Conservation (phyloP, 805 yeast genomes). For the Wickerhamomyces bovis region DNA sequence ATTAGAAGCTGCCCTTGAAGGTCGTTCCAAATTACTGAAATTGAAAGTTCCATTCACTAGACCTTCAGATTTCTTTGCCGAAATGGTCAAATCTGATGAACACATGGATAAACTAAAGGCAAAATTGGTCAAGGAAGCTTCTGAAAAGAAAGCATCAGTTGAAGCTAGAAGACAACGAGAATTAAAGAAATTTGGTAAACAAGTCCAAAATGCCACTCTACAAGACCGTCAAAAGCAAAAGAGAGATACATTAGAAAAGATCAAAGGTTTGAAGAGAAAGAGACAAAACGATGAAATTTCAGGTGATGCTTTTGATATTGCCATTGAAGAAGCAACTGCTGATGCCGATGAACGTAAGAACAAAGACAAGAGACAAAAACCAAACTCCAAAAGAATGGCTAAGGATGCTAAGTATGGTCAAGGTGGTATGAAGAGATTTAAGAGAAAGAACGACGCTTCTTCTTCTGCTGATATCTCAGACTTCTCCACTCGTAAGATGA, state of each 20-base stretch:
- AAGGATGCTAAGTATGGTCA: constrained; percentile 69
- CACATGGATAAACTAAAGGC: constrained; percentile 92
- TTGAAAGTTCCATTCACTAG: constrained; percentile 83
- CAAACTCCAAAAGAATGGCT: constrained; percentile 61
- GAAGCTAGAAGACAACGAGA: constrained; percentile 93
- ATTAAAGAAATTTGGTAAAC: constrained; percentile 94
- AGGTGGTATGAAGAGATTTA: constrained; percentile 75
- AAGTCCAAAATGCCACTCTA: constrained; percentile 88
- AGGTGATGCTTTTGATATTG: constrained; percentile 78
- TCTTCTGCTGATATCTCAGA: constrained; percentile 63
- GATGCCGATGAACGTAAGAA: constrained; percentile 34
- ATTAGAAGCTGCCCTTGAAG: constrained; percentile 71
- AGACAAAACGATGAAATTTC: constrained; percentile 70
- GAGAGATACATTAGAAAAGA: constrained; percentile 82
- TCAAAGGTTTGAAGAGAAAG: constrained; percentile 86
- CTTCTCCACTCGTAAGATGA: constrained; percentile 49
- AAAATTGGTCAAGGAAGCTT: constrained; percentile 72
- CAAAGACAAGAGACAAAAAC: constrained; percentile 42
- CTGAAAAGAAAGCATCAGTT: constrained; percentile 83
- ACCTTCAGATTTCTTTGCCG: constrained; percentile 95
- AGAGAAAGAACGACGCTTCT: constrained; percentile 65
- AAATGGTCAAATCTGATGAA: constrained; percentile 96
- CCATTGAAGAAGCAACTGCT: constrained; percentile 73
- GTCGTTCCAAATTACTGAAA: constrained; percentile 57
- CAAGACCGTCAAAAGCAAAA: constrained; percentile 93